Evolutionary conservation across 1,284 basidiomycete genomes (phyloP).

Genomic region (Tilletia caries): DNA sequence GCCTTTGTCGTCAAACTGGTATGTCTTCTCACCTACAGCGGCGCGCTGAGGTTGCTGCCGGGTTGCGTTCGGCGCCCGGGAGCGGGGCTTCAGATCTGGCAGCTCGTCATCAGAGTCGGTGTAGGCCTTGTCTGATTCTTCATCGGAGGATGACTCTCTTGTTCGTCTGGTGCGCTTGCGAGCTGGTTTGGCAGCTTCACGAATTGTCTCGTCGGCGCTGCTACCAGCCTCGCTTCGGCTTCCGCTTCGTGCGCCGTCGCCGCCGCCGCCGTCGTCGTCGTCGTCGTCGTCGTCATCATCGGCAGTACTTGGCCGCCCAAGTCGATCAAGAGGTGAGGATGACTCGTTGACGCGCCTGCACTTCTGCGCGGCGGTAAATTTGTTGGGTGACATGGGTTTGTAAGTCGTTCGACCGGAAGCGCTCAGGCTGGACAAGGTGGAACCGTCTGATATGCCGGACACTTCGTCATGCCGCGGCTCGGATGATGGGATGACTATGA

Average conservation of each 20-base stretch:
- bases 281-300: neutral
- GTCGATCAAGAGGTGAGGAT: neutral
- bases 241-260: neutral
- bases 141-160: neutral
- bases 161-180: neutral
- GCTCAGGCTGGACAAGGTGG: neutral
- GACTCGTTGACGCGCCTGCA: neutral
- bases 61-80: neutral
- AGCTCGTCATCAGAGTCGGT: conserved; percentile 9
- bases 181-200: neutral
- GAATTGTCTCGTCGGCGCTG: neutral
- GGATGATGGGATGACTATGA: conserved; percentile 1
- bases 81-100: neutral
- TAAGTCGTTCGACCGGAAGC: neutral
- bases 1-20: too few relatives aligned
- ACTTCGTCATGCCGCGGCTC: conserved; percentile 4
- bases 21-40: neutral
- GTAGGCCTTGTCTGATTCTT: neutral
- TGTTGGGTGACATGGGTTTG: neutral
- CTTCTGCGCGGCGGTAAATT: neutral
- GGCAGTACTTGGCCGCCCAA: neutral
- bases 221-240: neutral
- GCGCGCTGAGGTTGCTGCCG: neutral
- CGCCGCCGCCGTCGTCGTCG: neutral
- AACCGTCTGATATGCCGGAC: conserved; percentile 4